Evolutionary conservation across 1,284 basidiomycete species (phyloP).

Genomic region (Cryptococcus amylolentus): DNA sequence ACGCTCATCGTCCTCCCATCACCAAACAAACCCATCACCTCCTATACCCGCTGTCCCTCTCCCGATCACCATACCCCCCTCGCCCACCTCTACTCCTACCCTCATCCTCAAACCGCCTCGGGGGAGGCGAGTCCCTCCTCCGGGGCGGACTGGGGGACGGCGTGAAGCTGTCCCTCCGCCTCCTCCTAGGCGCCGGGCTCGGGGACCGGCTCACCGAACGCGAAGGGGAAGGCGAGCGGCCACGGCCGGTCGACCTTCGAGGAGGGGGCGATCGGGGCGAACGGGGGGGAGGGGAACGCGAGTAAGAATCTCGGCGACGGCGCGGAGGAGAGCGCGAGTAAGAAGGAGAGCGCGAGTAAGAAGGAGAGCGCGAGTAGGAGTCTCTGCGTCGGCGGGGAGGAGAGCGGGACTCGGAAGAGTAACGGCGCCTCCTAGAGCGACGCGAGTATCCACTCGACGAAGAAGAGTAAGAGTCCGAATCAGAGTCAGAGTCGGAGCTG

Average conservation of each 20-base stretch:
- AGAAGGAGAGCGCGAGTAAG: not conserved
- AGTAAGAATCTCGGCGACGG: not conserved
- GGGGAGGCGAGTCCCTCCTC: conserved; percentile 8
- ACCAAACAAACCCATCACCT: no score
- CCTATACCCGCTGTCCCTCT: not conserved
- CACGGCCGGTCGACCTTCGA: conserved; percentile 12
- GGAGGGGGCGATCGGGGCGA: conserved; percentile 20
- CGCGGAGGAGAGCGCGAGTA: conserved; percentile 2
- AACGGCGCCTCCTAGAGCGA: conserved; percentile 16
- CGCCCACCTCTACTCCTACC: not conserved
- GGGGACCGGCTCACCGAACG: not conserved
- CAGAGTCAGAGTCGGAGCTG: conserved; percentile 26
- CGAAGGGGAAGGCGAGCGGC: conserved; percentile 13
- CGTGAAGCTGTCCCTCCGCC: conserved; percentile 1
- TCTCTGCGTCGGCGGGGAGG: conserved; percentile 25
- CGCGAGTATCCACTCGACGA: conserved; percentile 17
- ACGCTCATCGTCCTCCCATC: not conserved
- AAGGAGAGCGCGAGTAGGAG: not conserved
- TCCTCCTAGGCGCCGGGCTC: not conserved
- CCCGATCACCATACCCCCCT: not conserved
- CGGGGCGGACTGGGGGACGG: conserved; percentile 11
- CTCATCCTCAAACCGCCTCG: not conserved
- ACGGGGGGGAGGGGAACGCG: conserved; percentile 1
- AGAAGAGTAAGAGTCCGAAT: conserved; percentile 19
- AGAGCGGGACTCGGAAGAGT: conserved; percentile 11